Evolutionary conservation across 2,329 filamentous ascomycete species (phyloP), one percentile per base, ranked within the genome.

Genomic region (Leptographium procerum): DNA sequence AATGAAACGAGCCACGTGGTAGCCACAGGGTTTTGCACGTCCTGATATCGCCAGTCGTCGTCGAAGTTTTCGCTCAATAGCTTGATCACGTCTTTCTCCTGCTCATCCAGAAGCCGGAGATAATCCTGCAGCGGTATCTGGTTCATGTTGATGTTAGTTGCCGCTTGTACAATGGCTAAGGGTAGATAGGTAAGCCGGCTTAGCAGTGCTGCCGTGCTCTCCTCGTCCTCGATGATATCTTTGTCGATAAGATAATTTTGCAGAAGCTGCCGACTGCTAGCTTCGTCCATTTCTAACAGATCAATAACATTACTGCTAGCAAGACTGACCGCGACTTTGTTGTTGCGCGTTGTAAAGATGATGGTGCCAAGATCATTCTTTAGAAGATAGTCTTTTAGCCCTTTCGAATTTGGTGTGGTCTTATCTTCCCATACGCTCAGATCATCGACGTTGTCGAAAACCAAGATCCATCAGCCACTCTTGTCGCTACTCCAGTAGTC

Each of bases 401-500:
- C 14, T 13, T 10, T 40, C 2, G 48, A 14, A 5, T n/a, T 4
- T 24, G 34, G 16, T 4, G 57, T 11, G 7, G 61, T 43, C 7
- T 59, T 11, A 26, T 62, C 62, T 45, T 34, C 11, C 55, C 72
- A 57, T 2, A 74, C 58, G 1, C 68, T 59, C 4, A 54, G 53
- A 58, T 77, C 71, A 57, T 77, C 73, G 14, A 71, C 72, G 55
- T 76, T 77, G 57, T 78, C 74, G n/a, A 77, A 55, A 45, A 78
- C 65, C 47, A 77, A 58, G 1, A 78, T 64, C 75, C 73, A 77
- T 1, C 60, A 59, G 1, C 68, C 65, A 1, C 52, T 59, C n/a
- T 40, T 59, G n/a, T 51, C 52, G 28, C 61, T 56, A 40, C 66
- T 69, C 2, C 77, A 60, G 13, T 61, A 63, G 5, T 45, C 50